Conservation (phyloP, 352 stramenopile genomes). For the Peronospora farinosa region DNA sequence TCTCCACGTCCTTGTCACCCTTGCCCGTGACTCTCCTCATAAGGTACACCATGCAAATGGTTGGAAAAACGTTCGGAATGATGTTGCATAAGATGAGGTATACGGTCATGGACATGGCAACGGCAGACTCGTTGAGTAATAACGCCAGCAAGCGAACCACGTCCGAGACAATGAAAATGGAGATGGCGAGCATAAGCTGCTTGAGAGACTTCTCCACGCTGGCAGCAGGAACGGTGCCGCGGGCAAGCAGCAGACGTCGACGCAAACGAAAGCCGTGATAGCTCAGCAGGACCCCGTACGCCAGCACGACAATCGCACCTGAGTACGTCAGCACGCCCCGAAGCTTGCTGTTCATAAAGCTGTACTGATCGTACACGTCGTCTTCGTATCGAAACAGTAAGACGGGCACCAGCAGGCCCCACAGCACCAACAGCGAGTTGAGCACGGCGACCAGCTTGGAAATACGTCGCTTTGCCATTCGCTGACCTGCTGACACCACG, state of each 20-base stretch:
- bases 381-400: conserved; percentile 45
- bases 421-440: conserved; percentile 48
- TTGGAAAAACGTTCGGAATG: conserved; percentile 78
- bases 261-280: conserved; percentile 72
- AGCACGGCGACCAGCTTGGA: conserved; percentile 48
- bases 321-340: conserved; percentile 53
- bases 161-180: conserved; percentile 69
- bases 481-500: conserved; percentile 71
- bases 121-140: conserved; percentile 41
- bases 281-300: conserved; percentile 60
- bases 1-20: conserved; percentile 13
- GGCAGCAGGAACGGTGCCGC: conserved; percentile 52
- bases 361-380: conserved; percentile 52
- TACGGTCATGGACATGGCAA: conserved; percentile 53
- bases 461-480: conserved; percentile 45
- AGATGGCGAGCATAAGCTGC: conserved; percentile 77
- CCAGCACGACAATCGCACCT: conserved; percentile 49
- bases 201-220: conserved; percentile 76
- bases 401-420: conserved; percentile 51
- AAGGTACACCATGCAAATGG: conserved; percentile 86
- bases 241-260: conserved; percentile 59
- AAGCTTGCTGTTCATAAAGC: conserved; percentile 52
- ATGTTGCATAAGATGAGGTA: conserved; percentile 73
- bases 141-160: conserved; percentile 64
- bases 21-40: conserved; percentile 59